Evolutionary conservation across 176 grass and related monocot species (phyloP), one percentile per base, ranked within the genome.

Genomic region (maize (Zea mays)): DNA sequence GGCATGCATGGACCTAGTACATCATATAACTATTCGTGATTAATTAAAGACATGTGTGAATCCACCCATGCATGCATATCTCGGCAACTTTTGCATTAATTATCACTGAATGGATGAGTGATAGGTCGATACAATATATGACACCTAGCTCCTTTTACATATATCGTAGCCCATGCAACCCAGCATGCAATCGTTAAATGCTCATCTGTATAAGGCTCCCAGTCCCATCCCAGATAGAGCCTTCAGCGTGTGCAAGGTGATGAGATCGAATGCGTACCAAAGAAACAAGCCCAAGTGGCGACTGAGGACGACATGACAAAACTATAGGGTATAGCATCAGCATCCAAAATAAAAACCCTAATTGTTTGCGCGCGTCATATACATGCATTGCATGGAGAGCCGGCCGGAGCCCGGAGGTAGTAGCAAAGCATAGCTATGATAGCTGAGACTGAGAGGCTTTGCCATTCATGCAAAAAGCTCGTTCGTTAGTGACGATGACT

Each of bases 381-480:
- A 14, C 8, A 21, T 43, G 66, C 48, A 60, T 20, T 43, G 66
- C 48, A 60, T 21, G 44, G 3, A 41, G 38, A 27, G 27, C 27
- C 27, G 27, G 27, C 27, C 27, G 27, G 27, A n/a, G n/a, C n/a
- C 27, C 27, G 50, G 50, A 52, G 50, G 27, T 27, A 27, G 51
- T n/a, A 78, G 20, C 39, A 27, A 27, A 27, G 27, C 27, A 27
- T 27, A 27, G 27, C 27, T 27, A 27, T 27, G 27, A 68, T 75
- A 75, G 68, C 50, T 62, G 77, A 72, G 48, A 38, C 6, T n/a
- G n/a, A 48, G 75, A 74, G 52, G 50, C 8, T 27, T 27, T 75
- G 19, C 21, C 70, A 86, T 61, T 47, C 54, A 61, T 34, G 36
- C 7, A 81, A 81, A 81, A 68, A 75, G 38, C 55, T 70, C 19